Percentiles rank a stretch among this genome's conserved stretches.
Conservation (phyloP, 106 monocot species). For the Xerophyta viscosa region DNA sequence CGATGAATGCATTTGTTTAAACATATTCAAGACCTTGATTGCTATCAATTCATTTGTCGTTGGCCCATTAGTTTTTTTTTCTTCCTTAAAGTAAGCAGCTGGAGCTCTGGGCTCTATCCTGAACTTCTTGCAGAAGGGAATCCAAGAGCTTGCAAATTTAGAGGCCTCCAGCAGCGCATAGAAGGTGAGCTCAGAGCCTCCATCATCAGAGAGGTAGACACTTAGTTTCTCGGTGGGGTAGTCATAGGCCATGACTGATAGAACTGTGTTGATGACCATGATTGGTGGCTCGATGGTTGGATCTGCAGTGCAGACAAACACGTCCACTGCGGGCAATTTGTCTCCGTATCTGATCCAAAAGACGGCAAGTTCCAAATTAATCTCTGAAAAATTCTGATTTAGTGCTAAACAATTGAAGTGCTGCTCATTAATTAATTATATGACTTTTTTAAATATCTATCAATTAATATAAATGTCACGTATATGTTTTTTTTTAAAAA, state of each 20-base stretch:
- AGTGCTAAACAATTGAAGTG: too few relatives aligned
- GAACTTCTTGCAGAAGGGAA: constrained; percentile 12
- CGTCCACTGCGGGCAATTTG: constrained; percentile 1
- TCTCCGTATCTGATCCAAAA: not conserved
- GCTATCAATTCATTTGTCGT: not conserved
- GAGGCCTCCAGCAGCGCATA: constrained; percentile 9
- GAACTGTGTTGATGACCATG: not conserved
- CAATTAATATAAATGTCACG: too few relatives aligned
- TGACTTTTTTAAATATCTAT: too few relatives aligned
- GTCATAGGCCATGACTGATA: constrained; percentile 9
- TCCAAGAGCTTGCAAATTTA: constrained; percentile 7
- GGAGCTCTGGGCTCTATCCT: constrained; percentile 8
- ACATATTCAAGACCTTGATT: constrained; percentile 1
- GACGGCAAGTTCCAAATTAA: not conserved
- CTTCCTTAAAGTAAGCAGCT: not conserved
- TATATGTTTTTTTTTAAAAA: too few relatives aligned
- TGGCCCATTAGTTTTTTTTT: not conserved
- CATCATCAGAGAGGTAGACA: constrained; percentile 13
- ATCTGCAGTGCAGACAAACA: constrained; percentile 11
- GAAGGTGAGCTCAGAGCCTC: constrained; percentile 14
- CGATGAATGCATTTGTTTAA: too few relatives aligned
- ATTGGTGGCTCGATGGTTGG: constrained; percentile 2
- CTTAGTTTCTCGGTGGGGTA: constrained; percentile 9
- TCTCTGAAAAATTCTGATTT: too few relatives aligned
- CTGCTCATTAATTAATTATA: too few relatives aligned